These are phyloP conservation scores for Huntiella savannae DNA, from an alignment of 2,329 filamentous ascomycete genomes.

Conservation along the genomic window DNA sequence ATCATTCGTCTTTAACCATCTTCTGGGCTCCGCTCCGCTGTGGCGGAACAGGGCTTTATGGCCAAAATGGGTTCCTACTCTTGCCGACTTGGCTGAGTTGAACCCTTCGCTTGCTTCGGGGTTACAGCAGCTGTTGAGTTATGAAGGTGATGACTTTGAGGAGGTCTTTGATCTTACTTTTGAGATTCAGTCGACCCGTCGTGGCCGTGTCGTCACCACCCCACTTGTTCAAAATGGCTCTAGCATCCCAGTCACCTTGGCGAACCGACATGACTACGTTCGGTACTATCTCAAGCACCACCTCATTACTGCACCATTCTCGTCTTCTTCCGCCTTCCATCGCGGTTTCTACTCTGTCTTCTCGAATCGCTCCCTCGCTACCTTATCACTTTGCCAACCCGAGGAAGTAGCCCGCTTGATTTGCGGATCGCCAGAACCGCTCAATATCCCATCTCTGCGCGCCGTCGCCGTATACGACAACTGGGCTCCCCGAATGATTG, in stretches of 20 bases:
- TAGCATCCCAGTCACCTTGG: constrained; percentile 58
- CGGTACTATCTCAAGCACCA: constrained; percentile 66
- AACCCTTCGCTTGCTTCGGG: constrained; percentile 58
- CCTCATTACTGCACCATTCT: constrained; percentile 55
- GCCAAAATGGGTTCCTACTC: constrained; percentile 39
- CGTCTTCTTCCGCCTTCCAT: constrained; percentile 87
- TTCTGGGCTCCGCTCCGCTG: constrained; percentile 55
- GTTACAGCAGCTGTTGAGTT: constrained; percentile 58
- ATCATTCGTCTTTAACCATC: constrained; percentile 74
- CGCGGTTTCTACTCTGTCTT: constrained; percentile 86
- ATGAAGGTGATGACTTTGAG: constrained; percentile 59
- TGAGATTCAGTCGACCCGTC: constrained; percentile 56
- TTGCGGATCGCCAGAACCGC: constrained; percentile 62
- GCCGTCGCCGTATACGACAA: constrained; percentile 68
- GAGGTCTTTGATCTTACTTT: constrained; percentile 60
- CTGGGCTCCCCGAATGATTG: constrained; percentile 29
- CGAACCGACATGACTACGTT: constrained; percentile 71
- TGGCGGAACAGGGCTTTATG: constrained; percentile 19
- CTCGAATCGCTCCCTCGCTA: constrained; percentile 45
- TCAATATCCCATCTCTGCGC: constrained; percentile 58
- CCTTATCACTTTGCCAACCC: constrained; percentile 66
- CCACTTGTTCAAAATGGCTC: constrained; percentile 61
- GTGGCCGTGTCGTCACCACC: constrained; percentile 46
- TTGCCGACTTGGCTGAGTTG: constrained; percentile 71
- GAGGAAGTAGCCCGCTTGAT: constrained; percentile 85